Evolutionary conservation across 106 monocot species (phyloP), one percentile per base, ranked within the genome.

Genomic region (Amphibolis antarctica): DNA sequence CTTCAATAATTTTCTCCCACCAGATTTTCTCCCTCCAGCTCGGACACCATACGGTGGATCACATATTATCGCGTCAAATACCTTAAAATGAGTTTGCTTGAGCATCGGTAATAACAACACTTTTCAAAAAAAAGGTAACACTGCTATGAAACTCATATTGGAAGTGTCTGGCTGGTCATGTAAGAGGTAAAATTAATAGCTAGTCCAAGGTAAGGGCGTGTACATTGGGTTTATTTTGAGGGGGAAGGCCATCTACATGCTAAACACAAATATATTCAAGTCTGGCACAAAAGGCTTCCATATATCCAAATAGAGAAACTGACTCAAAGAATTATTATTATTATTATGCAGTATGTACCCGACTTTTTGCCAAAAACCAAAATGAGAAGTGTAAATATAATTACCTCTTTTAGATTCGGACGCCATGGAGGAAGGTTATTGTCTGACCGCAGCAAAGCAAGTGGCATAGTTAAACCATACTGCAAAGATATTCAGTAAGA

Each of bases 1-100:
- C 61, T 87, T 98, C 12, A 98, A 59, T 42, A 98, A 55, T 58
- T 98, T 98, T 9, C 98, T 65, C 5, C 98, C 98, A 58, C 98
- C 98, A 4, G 98, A 98, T 74, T 98, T 98, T 24, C 98, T 76
- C 10, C 98, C 96, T 5, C 90, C 98, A 51, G 98, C 98, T 63
- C 98, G 98, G 12, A 98, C 91, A 12, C 98, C 98, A 60, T 98
- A 98, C 13, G 98, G 98, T 44, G 98, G 98, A 48, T 98, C 98
- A 46, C 98, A 98, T 44, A 98, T 88, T 76, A 98, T 98, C 4
- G 98, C 90, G 75, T 98, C 98, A 20, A 98, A 91, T 52, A 98
- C 71, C 93, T 42, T 19, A 15, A 44, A 21, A 42, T 44, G 18
- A 19, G 6, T n/a, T 29, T 29, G 28, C 23, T 21, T 29, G 28